A percentile compares a stretch with the other conserved stretches of the same genome.
Evolutionary conservation across 306 rosid genomes (phyloP).

Genomic region (Trifolium dubium): DNA sequence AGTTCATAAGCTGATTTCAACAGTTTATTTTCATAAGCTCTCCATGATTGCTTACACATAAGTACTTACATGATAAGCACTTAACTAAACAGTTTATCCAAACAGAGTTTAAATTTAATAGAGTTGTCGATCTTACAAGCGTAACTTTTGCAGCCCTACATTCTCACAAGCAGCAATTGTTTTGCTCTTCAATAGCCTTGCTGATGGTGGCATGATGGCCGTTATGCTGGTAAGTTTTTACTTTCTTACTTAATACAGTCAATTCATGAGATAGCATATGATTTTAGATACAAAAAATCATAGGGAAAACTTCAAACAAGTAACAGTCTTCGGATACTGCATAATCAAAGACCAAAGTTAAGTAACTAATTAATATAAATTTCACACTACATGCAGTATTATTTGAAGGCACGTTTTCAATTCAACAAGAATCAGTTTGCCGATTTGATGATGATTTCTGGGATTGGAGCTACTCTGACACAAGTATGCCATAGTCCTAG

Average conservation of each 20-base stretch:
- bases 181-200: conserved; percentile 72
- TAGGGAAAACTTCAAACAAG: neutral
- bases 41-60: neutral
- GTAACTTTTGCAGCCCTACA: conserved; percentile 61
- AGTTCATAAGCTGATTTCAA: neutral
- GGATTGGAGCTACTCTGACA: conserved; percentile 64
- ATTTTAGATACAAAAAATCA: neutral
- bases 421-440: conserved; percentile 82
- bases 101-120: neutral
- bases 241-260: neutral
- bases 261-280: neutral
- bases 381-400: conserved; percentile 67
- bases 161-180: conserved; percentile 76
- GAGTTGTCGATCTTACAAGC: conserved; percentile 17
- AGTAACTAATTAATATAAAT: conserved; percentile 10
- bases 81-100: neutral
- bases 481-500: conserved; percentile 58
- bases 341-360: neutral
- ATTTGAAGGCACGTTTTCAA: conserved; percentile 83
- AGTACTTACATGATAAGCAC: neutral
- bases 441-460: conserved; percentile 69
- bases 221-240: conserved; percentile 59
- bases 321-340: neutral
- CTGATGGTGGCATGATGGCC: conserved; percentile 74
- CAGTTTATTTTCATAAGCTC: neutral